phyloP scores from a whole-genome alignment of 2,329 filamentous ascomycete genomes.

The Botrytis byssoidea region DNA sequence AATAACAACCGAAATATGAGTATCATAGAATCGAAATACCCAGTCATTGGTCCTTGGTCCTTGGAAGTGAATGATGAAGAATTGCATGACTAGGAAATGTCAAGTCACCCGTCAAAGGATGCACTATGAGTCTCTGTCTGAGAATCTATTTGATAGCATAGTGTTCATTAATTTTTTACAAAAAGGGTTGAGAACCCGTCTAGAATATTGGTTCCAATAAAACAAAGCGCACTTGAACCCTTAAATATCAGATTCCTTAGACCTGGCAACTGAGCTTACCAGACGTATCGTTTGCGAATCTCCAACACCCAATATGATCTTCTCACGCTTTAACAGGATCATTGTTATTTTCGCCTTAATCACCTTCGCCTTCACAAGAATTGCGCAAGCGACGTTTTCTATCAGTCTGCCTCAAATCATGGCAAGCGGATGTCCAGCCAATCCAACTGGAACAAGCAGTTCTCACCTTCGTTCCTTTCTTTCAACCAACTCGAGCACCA shows the following conservation, averaged over 20 bases:
- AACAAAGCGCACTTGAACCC: not conserved
- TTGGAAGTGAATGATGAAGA: not conserved
- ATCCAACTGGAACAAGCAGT: not conserved
- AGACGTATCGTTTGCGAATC: not conserved
- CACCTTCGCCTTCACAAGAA: not conserved
- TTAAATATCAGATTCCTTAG: not conserved
- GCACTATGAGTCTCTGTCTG: too few relatives aligned
- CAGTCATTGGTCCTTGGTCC: not conserved
- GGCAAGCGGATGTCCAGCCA: not conserved
- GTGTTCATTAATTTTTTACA: not conserved
- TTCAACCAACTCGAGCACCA: not conserved
- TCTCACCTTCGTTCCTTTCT: not conserved
- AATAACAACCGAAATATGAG: not conserved
- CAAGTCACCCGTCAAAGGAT: not conserved
- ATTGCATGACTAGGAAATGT: not conserved
- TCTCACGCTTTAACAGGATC: not conserved
- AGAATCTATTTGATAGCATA: not conserved
- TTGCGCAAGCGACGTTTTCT: not conserved
- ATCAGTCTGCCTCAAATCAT: not conserved
- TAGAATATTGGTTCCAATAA: not conserved
- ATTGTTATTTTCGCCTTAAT: not conserved
- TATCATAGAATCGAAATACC: fast-evolving
- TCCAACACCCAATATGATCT: not conserved
- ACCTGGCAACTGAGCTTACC: fast-evolving
- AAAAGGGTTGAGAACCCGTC: fast-evolving